Base-by-base conservation (phyloP, 192 early-diverging fungal species). In the Backusella mclennaniae region DNA sequence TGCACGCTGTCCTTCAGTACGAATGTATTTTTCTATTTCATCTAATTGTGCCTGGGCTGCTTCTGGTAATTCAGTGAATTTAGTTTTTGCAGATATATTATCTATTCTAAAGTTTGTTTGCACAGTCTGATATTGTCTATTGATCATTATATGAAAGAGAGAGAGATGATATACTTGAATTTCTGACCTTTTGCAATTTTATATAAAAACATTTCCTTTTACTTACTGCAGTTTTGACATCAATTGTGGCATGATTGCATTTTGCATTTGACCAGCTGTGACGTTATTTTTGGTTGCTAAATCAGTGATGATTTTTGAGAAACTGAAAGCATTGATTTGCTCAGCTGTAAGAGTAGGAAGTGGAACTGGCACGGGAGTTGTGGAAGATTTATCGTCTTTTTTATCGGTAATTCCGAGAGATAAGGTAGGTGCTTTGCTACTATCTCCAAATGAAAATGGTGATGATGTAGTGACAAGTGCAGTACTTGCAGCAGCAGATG, bases 31-130 rank as follows among this genome's bases (percentile, higher is more conserved):
- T 46, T 81, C 76, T 26, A 81, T 66, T 33, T 74, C 76, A 35
- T 81, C 80, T 12, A 81, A 59, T 59, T 81, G 76, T 21, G 44
- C 56, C 26, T 75, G 71, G 12, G 80, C 80, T 39, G 49, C 49
- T 49, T 81, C 80, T 12, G 80, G 80, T 33, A 81, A 33, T 46
- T 81, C 80, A 21, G 73, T 56, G 42, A 73, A 81, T 29, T 76
- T 76, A 19, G 76, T 81, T 0, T 67, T 35, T 7, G 39, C 68
- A 14, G 70, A 42, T 26, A 81, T 81, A 17, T 77, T 77, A 11
- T 81, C 80, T 33, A 69, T 77, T 26, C 73, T 67, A 73, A 81
- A 81, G 39, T 67, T 74, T 1, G 77, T 78, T 42, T 78, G 59
- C 1, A 46, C 46, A 49, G 44, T 42, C 42, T 78, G 77, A 39